Conservation (phyloP, 768 basidiomycete species). For the Amanita muscaria region DNA sequence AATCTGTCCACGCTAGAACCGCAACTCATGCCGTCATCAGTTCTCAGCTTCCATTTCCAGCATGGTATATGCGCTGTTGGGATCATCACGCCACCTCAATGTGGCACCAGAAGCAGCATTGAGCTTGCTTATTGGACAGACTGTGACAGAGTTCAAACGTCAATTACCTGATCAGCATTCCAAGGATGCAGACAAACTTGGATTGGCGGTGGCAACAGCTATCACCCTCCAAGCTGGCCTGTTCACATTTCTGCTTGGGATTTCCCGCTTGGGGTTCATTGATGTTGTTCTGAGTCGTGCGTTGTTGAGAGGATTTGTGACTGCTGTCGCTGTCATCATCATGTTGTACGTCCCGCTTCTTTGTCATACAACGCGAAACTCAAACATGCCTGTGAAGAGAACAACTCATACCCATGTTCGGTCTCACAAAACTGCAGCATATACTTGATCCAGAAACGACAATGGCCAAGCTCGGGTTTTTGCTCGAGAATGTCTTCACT, state of each 20-base stretch:
- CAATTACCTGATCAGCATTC: constrained; percentile 33
- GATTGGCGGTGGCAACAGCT: constrained; percentile 64
- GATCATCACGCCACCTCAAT: constrained; percentile 73
- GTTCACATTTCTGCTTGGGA: constrained; percentile 77
- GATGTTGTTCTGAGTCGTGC: constrained; percentile 91
- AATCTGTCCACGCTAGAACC: neutral
- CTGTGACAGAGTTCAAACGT: constrained; percentile 61
- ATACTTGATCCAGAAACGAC: constrained; percentile 54
- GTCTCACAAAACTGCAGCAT: constrained; percentile 51
- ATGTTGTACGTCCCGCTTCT: constrained; percentile 47
- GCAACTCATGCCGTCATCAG: constrained; percentile 25
- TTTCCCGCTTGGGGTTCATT: constrained; percentile 85
- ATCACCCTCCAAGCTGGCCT: constrained; percentile 87
- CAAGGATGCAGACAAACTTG: constrained; percentile 40
- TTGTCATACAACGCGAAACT: neutral
- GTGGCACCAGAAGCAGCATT: constrained; percentile 88
- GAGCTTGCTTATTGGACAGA: constrained; percentile 81
- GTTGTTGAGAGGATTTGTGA: constrained; percentile 79
- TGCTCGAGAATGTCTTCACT: constrained; percentile 48
- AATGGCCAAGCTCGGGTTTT: constrained; percentile 69
- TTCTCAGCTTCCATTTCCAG: constrained; percentile 82
- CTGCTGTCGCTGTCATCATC: constrained; percentile 80
- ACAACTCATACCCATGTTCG: constrained; percentile 87
- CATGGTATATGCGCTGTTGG: constrained; percentile 84
- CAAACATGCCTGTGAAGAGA: constrained; percentile 39